Base-by-base conservation (phyloP, 805 yeast genomes). In the Kodamaea restingae region DNA sequence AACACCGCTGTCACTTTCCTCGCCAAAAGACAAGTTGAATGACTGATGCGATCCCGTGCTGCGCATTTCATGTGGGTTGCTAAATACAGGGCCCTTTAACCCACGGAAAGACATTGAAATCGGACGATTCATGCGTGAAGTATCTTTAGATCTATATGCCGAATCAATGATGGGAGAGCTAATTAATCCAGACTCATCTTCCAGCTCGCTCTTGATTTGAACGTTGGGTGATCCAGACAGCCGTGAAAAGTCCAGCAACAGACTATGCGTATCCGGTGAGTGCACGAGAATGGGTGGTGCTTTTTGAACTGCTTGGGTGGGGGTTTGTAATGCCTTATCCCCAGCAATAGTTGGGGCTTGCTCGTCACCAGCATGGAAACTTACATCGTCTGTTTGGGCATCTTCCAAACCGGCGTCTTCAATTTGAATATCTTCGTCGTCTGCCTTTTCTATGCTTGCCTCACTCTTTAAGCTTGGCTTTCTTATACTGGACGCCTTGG, bases 101-200 rank as follows among this genome's bases (percentile, higher is more conserved):
- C 88, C 88, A 44, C 73, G 73, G 58, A 79, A 80, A 2, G 86
- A 80, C 71, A 71, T 63, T 5, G 73, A 70, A 8, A 70, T 59
- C 15, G 77, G 74, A 25, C 73, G 25, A 15, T 32, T 31, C 18
- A 21, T n/a, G 15, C 29, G 20, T 8, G 20, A 24, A 12, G 28
- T 15, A 11, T 34, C 29, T 15, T 32, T 36, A 25, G 39, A 42
- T 18, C 43, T 31, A 39, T 40, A 45, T 4, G 55, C 56, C 21
- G 45, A 37, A 18, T 49, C 54, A 22, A 56, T 36, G 11, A 55
- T 51, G 6, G 56, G 60, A 7, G 60, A 52, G 41, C 21, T 18
- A 12, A 30, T 4, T 8, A 15, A 7, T n/a, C n/a, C 21, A 12
- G 12, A 7, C 4, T 30, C 32, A 7, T 30, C 21, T 4, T 50